A percentile compares a stretch with the other conserved stretches of the same genome.
Conservation (phyloP, 2,329 filamentous ascomycete species). For the Diaporthe destruens region DNA sequence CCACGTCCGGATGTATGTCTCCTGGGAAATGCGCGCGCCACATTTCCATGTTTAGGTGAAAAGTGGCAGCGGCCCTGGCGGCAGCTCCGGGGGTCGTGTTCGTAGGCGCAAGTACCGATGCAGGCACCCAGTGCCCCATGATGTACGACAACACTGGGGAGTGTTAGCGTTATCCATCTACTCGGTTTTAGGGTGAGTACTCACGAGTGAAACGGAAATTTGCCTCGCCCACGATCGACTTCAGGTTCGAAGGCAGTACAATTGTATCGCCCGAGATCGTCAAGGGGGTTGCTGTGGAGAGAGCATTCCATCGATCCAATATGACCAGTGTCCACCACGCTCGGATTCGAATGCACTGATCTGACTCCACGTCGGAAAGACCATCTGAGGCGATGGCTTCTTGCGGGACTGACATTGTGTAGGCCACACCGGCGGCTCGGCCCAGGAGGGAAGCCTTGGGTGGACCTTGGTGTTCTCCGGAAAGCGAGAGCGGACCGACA, state of each 20-base stretch:
- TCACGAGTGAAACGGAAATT: constrained; percentile 76
- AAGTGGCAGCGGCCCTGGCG: constrained; percentile 61
- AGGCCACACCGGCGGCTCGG: constrained; percentile 74
- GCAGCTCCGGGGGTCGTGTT: constrained; percentile 57
- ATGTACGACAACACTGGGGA: constrained; percentile 40
- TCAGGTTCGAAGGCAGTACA: constrained; percentile 70
- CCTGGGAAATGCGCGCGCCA: constrained; percentile 74
- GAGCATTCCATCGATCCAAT: constrained; percentile 80
- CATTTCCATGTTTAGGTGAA: constrained; percentile 72
- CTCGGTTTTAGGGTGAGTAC: constrained; percentile 47
- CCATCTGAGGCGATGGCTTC: constrained; percentile 54
- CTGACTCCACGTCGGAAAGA: constrained; percentile 68
- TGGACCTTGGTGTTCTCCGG: constrained; percentile 58
- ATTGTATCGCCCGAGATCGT: constrained; percentile 73
- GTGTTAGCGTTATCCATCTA: constrained; percentile 36
- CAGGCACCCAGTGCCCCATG: constrained; percentile 41
- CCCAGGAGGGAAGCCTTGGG: constrained; percentile 70
- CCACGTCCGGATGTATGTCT: constrained; percentile 63
- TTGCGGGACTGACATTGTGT: constrained; percentile 66
- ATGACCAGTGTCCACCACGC: constrained; percentile 81
- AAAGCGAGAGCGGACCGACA: constrained; percentile 58
- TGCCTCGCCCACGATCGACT: constrained; percentile 70
- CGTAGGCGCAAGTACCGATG: constrained; percentile 53
- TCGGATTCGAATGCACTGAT: constrained; percentile 72
- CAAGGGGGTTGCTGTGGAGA: constrained; percentile 72